Percentiles rank a stretch among this genome's conserved stretches.
phyloP scores from a whole-genome alignment of 2,329 filamentous ascomycete species.

The Ceratocystis lukuohia region DNA sequence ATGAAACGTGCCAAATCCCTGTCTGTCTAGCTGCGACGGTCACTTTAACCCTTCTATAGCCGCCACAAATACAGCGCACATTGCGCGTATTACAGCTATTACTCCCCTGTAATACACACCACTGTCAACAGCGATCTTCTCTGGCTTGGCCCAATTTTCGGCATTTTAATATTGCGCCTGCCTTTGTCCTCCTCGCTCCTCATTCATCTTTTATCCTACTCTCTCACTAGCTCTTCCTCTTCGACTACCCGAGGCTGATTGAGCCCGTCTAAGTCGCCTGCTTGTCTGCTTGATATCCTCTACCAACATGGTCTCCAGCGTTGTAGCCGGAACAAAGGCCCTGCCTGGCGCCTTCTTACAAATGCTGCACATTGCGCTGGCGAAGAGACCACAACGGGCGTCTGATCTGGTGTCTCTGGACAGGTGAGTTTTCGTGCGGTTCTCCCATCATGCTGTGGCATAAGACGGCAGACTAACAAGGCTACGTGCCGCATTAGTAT shows the following conservation, averaged over 20 bases:
- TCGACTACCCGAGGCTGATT: neutral
- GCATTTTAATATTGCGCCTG: neutral
- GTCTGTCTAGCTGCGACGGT: neutral
- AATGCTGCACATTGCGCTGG: constrained; percentile 14
- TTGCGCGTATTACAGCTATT: neutral
- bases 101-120: neutral
- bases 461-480: neutral
- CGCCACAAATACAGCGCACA: neutral
- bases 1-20: neutral
- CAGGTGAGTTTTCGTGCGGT: constrained; percentile 10
- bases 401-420: constrained; percentile 16
- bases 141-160: neutral
- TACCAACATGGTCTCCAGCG: constrained; percentile 5
- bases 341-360: constrained; percentile 15
- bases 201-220: neutral
- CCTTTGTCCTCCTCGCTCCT: neutral
- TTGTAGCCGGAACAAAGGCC: neutral
- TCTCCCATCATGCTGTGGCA: neutral
- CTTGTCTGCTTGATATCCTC: neutral
- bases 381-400: constrained; percentile 12
- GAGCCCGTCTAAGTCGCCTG: neutral
- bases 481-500: constrained; percentile 37
- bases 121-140: neutral
- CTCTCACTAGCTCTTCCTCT: neutral
- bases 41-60: neutral